Percentiles rank a stretch among this genome's conserved stretches.
phyloP scores from a whole-genome alignment of 345 rosid genomes.

The Eutrema yunnanense region DNA sequence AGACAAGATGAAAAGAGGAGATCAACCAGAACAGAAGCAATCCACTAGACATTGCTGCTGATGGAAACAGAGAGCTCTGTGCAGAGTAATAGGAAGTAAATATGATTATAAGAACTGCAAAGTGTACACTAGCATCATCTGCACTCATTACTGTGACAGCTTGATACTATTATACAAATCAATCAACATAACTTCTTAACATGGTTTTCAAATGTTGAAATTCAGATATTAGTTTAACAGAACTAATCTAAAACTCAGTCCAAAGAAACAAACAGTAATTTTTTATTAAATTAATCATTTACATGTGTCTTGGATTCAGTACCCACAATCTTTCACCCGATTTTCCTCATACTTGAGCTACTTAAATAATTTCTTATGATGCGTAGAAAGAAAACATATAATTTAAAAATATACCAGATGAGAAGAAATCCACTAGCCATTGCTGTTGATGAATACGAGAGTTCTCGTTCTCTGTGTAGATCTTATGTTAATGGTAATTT shows the following conservation, averaged over 20 bases:
- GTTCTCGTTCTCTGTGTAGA: neutral
- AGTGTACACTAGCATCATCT: neutral
- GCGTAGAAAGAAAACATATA: neutral
- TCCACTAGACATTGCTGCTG: constrained; percentile 7
- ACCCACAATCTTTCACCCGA: constrained; percentile 18
- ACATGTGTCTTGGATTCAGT: constrained; percentile 20
- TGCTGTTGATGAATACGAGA: neutral
- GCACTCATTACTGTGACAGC: neutral
- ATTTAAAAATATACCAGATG: constrained; percentile 2
- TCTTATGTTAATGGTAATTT: neutral
- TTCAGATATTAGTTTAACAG: constrained; percentile 2
- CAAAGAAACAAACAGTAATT: neutral
- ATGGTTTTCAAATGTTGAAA: constrained; percentile 14
- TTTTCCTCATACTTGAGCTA: constrained; percentile 9
- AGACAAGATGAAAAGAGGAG: neutral
- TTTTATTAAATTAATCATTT: neutral
- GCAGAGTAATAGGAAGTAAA: constrained; percentile 6
- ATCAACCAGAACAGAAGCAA: constrained; percentile 9
- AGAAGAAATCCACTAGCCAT: constrained; percentile 4
- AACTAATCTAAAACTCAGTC: neutral
- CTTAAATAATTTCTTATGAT: neutral
- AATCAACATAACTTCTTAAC: neutral
- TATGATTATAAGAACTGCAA: neutral
- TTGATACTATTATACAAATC: neutral
- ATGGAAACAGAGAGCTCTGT: neutral